Evolutionary conservation across 2,329 filamentous ascomycete genomes (phyloP).

Genomic region (Diaporthe velutina): DNA sequence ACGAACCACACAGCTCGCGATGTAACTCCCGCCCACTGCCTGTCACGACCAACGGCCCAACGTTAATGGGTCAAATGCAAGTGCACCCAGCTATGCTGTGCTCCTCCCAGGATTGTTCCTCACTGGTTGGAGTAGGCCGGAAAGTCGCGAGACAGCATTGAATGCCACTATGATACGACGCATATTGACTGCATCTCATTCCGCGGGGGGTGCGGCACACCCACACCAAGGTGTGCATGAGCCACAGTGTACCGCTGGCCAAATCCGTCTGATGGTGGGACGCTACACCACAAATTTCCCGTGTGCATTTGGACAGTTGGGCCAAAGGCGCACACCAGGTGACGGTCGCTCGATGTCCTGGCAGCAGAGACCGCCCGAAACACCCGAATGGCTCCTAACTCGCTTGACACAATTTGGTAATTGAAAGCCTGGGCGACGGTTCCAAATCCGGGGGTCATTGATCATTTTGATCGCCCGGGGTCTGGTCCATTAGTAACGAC

Average conservation of each 20-base stretch:
- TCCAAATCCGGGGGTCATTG: not conserved
- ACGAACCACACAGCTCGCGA: conserved; percentile 10
- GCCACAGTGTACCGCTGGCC: not conserved
- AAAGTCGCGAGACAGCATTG: not conserved
- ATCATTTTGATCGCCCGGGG: not conserved
- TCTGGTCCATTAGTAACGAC: not conserved
- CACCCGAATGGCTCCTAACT: not conserved
- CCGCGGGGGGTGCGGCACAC: conserved; percentile 10
- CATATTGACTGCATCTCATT: conserved; percentile 11
- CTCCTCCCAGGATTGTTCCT: not conserved
- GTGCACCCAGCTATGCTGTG: conserved; percentile 23
- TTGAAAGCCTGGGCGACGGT: not conserved
- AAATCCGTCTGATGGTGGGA: not conserved
- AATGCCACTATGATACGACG: not conserved
- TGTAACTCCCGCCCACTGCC: conserved; percentile 24
- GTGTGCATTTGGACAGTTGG: not conserved
- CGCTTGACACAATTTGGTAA: not conserved
- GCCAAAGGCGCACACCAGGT: not conserved
- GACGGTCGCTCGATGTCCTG: not conserved
- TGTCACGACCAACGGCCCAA: conserved; percentile 9
- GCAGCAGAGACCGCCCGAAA: not conserved
- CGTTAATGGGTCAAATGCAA: conserved; percentile 19
- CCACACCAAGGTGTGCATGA: not conserved
- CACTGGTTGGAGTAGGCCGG: conserved; percentile 18
- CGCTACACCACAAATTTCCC: not conserved